Evolutionary conservation across 306 rosid genomes (phyloP), one percentile per base, ranked within the genome.

Genomic region (Inga leiocalycina): DNA sequence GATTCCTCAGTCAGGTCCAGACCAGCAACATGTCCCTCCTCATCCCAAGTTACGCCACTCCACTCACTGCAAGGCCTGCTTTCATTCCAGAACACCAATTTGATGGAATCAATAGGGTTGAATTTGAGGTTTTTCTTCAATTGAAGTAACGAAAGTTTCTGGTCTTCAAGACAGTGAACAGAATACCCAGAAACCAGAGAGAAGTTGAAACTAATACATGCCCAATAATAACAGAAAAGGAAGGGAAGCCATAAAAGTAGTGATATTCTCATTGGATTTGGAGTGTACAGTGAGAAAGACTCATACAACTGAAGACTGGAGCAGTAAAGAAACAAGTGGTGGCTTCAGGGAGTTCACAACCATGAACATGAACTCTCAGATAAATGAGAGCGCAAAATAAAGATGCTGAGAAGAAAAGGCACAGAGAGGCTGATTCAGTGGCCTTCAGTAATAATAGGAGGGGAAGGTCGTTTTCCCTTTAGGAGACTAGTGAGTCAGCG

Each of bases 41-140:
- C 7, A 2, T 73, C 78, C 71, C 85, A 88, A 48, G 16, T 51
- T 1, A 89, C 84, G 52, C 89, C 92, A 0, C 8, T 37, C 92
- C 92, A 87, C 15, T 57, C 32, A 81, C 87, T 81, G 48, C 82
- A 84, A 84, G 80, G 79, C 2, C 35, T 4, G 30, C 10, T 84
- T 13, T 20, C 35, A 0, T 73, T 52, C 93, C 91, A 88, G 10
- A 5, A 5, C 39, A 3, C 67, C 3, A 86, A 46, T 41, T 84
- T 84, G 10, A 2, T 75, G 32, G 93, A 82, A 0, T 0, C 0
- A 0, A 10, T 0, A 54, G 8, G 0, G 2, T 12, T 0, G 16
- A 48, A 73, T 8, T 0, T 1, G 70, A 86, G 83, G 59, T 6
- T 13, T 11, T 80, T 78, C 83, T 84, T 88, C 76, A 88, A 37